Evolutionary conservation across 352 stramenopile species (phyloP).

Genomic region (Phytophthora uliginosa): DNA sequence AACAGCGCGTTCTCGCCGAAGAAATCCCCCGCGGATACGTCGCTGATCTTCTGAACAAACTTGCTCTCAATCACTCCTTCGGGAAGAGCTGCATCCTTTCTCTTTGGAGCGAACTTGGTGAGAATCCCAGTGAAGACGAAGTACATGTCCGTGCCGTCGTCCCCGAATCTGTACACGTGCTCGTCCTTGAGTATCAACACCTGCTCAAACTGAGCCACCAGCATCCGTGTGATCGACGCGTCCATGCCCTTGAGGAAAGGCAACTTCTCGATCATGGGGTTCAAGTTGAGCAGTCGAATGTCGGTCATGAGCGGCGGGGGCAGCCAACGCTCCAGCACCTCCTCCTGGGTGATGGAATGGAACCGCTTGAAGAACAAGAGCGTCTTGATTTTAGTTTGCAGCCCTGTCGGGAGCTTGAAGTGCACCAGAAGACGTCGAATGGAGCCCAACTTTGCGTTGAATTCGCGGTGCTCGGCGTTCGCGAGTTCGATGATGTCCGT

Average conservation of each 20-base stretch:
- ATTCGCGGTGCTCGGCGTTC: slow-evolving; percentile 56
- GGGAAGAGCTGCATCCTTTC: background rate
- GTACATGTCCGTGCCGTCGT: slow-evolving; percentile 62
- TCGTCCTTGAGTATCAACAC: slow-evolving; percentile 50
- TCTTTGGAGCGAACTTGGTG: slow-evolving; percentile 20
- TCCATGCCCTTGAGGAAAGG: slow-evolving; percentile 51
- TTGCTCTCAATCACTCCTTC: background rate
- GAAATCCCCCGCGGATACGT: slow-evolving; percentile 54
- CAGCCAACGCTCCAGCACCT: slow-evolving; percentile 51
- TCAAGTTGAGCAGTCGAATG: slow-evolving; percentile 54
- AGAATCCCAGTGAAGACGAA: slow-evolving; percentile 61
- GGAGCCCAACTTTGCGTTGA: slow-evolving; percentile 56
- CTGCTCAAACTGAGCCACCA: slow-evolving; percentile 56
- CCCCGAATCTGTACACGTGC: slow-evolving; percentile 46
- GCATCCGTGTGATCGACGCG: slow-evolving; percentile 49
- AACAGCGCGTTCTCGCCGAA: slow-evolving; percentile 66
- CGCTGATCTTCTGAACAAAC: slow-evolving; percentile 40
- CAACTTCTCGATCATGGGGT: slow-evolving; percentile 61
- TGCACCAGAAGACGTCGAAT: slow-evolving; percentile 56
- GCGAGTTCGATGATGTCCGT: slow-evolving; percentile 60
- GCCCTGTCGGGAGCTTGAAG: slow-evolving; percentile 46
- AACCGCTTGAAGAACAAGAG: slow-evolving; percentile 71
- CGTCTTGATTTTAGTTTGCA: slow-evolving; percentile 60
- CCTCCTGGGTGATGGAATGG: slow-evolving; percentile 64
- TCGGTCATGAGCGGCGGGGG: slow-evolving; percentile 59